These are phyloP conservation scores for Copromyces sp. DNA, from an alignment of 495 filamentous ascomycete species.

Conservation along the genomic window DNA sequence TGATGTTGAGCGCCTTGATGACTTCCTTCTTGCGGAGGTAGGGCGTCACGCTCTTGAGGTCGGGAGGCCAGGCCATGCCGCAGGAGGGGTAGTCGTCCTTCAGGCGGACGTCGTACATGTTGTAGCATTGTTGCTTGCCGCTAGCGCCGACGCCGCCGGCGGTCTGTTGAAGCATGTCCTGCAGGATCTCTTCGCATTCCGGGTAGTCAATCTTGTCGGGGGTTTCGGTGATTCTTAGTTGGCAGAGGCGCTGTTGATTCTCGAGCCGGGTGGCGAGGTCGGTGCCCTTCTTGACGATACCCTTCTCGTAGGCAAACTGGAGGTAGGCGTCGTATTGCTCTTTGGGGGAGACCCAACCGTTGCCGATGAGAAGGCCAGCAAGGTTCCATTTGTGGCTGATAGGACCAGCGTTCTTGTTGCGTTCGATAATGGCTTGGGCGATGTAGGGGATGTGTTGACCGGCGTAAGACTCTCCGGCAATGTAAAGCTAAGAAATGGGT, in stretches of 20 bases:
- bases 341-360: slow-evolving; percentile 86
- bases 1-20: slow-evolving; percentile 67
- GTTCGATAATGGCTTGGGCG: slow-evolving; percentile 73
- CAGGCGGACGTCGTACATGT: slow-evolving; percentile 92
- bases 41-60: slow-evolving; percentile 62
- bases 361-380: slow-evolving; percentile 85
- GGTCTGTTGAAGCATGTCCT: slow-evolving; percentile 54
- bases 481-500: slow-evolving; percentile 59
- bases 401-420: slow-evolving; percentile 47
- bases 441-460: slow-evolving; percentile 98
- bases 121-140: slow-evolving; percentile 52
- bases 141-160: slow-evolving; percentile 29
- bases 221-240: slow-evolving; percentile 55
- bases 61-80: slow-evolving; percentile 94
- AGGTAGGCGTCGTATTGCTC: slow-evolving; percentile 91
- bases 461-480: slow-evolving; percentile 92
- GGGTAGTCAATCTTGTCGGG: slow-evolving; percentile 53
- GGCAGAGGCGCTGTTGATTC: slow-evolving; percentile 36
- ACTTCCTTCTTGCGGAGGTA: slow-evolving; percentile 84
- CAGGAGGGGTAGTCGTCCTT: slow-evolving; percentile 63
- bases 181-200: slow-evolving; percentile 65
- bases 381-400: slow-evolving; percentile 59
- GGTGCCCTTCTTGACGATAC: slow-evolving; percentile 57
- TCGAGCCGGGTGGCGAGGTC: slow-evolving; percentile 50
- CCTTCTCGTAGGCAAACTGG: slow-evolving; percentile 63